Conservation (phyloP, 768 basidiomycete genomes). For the Boletus rubescentipes region DNA sequence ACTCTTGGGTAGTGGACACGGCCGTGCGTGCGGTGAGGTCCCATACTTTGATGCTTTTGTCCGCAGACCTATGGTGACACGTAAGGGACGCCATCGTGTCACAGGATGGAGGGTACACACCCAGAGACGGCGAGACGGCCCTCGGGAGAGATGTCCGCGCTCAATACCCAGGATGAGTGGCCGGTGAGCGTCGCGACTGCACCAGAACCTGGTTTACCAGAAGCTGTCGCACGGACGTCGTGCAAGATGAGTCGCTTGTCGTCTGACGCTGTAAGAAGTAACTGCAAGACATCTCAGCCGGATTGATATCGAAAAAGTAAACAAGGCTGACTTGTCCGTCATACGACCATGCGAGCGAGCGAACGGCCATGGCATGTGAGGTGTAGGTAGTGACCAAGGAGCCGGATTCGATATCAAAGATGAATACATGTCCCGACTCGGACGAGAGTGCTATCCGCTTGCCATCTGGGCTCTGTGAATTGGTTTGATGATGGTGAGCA, state of each 20-base stretch:
- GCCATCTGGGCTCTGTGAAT: constrained; percentile 81
- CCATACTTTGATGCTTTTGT: constrained; percentile 87
- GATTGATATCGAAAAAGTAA: not conserved
- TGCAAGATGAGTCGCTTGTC: constrained; percentile 90
- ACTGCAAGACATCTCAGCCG: constrained; percentile 41
- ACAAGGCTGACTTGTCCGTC: constrained; percentile 71
- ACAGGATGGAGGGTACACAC: constrained; percentile 40
- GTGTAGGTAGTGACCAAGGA: constrained; percentile 69
- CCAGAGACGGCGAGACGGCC: constrained; percentile 78
- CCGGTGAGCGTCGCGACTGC: constrained; percentile 85
- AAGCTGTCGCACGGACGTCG: constrained; percentile 74
- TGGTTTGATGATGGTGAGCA: constrained; percentile 1
- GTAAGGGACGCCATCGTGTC: not conserved
- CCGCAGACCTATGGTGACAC: constrained; percentile 59
- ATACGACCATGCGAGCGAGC: constrained; percentile 84
- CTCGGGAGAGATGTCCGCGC: constrained; percentile 79
- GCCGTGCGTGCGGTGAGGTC: constrained; percentile 72
- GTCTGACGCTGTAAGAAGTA: constrained; percentile 87
- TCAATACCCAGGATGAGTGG: constrained; percentile 90
- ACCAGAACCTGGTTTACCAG: constrained; percentile 61
- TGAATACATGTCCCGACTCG: constrained; percentile 84
- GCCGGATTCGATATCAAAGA: constrained; percentile 76
- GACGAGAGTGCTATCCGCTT: constrained; percentile 76
- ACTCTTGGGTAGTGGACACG: constrained; percentile 76
- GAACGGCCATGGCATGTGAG: constrained; percentile 88